phyloP scores from a whole-genome alignment of 2,329 filamentous ascomycete species.

The Clonostachys chloroleuca region DNA sequence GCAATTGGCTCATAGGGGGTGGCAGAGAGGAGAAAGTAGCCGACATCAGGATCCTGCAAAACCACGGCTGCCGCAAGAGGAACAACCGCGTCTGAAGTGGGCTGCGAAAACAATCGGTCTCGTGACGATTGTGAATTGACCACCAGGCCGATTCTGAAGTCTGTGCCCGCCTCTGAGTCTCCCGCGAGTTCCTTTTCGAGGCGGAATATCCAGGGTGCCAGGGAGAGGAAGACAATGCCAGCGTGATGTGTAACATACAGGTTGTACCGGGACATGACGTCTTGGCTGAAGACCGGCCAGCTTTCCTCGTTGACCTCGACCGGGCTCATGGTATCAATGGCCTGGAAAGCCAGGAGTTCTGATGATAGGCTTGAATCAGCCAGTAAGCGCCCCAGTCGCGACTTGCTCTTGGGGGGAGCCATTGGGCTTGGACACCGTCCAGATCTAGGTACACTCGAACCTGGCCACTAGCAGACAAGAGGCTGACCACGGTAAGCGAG shows the following conservation, averaged over 20 bases:
- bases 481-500: conserved; percentile 54
- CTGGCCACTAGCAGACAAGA: conserved; percentile 57
- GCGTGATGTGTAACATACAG: conserved; percentile 60
- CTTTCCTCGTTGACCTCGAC: conserved; percentile 49
- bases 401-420: conserved; percentile 56
- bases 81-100: conserved; percentile 36
- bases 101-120: conserved; percentile 53
- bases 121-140: conserved; percentile 54
- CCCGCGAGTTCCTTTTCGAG: conserved; percentile 56
- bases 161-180: conserved; percentile 51
- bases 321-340: conserved; percentile 53
- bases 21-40: conserved; percentile 58
- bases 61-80: conserved; percentile 49
- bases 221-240: conserved; percentile 55
- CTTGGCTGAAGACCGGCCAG: conserved; percentile 60
- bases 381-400: conserved; percentile 32
- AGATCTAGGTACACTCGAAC: conserved; percentile 58
- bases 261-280: conserved; percentile 57
- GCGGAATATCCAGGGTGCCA: conserved; percentile 59
- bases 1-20: conserved; percentile 54
- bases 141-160: conserved; percentile 57
- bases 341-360: conserved; percentile 53
- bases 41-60: conserved; percentile 57
- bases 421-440: conserved; percentile 61
- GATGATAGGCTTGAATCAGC: conserved; percentile 35